Conservation (phyloP, 495 filamentous ascomycete genomes). For the Hypoxylon subgilvum region DNA sequence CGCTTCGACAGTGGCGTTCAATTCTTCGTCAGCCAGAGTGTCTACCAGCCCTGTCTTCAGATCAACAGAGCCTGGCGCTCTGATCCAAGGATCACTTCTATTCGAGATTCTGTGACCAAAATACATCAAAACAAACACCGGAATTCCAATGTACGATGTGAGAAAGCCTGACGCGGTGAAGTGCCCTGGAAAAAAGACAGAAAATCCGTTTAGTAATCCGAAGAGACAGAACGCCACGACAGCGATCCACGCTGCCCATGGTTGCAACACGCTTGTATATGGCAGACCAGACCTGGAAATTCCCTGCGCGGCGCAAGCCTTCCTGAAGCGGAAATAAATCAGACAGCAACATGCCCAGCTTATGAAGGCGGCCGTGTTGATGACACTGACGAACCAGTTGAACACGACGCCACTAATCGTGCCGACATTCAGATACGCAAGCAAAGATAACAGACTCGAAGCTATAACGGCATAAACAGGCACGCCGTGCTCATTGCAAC, state of each 20-base stretch:
- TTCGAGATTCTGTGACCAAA: conserved; percentile 56
- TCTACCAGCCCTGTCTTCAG: conserved; percentile 61
- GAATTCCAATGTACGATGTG: conserved; percentile 68
- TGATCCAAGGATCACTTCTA: conserved; percentile 60
- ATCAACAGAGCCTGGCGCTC: conserved; percentile 60
- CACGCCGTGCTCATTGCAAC: conserved; percentile 59
- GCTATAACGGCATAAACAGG: conserved; percentile 53
- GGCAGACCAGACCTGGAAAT: conserved; percentile 54
- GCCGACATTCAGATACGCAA: conserved; percentile 60
- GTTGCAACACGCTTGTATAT: conserved; percentile 60
- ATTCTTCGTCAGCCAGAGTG: conserved; percentile 58
- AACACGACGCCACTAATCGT: conserved; percentile 58
- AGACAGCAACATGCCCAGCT: conserved; percentile 67
- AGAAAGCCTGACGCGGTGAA: conserved; percentile 56
- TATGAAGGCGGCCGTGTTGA: conserved; percentile 65
- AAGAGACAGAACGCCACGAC: conserved; percentile 59
- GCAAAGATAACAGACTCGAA: conserved; percentile 55
- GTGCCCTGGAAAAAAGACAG: conserved; percentile 63
- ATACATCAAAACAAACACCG: conserved; percentile 63
- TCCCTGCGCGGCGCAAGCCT: conserved; percentile 57
- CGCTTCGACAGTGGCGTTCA: conserved; percentile 17
- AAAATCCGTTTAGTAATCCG: conserved; percentile 66
- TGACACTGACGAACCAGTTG: conserved; percentile 65
- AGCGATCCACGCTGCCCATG: conserved; percentile 57
- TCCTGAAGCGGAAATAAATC: conserved; percentile 66